phyloP scores from a whole-genome alignment of 176 grass and related monocot species.

The Hsuehochloa calcarea region DNA sequence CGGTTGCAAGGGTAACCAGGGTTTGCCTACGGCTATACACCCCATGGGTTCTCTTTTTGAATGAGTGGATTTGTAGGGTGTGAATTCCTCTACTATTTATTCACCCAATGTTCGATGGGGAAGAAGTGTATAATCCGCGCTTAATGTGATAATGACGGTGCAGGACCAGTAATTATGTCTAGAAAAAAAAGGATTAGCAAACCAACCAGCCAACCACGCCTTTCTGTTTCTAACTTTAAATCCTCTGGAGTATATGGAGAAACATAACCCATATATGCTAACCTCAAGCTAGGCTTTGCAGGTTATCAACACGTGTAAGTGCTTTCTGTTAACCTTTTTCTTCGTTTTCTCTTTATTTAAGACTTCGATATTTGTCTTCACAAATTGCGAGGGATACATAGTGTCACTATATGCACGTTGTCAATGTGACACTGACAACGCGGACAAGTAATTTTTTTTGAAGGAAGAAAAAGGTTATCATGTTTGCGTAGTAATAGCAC shows the following conservation, averaged over 20 bases:
- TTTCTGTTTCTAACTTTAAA: not conserved
- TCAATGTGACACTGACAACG: not conserved
- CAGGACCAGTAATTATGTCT: not conserved
- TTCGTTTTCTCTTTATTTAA: not conserved
- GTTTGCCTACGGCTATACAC: not conserved
- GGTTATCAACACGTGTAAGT: not conserved
- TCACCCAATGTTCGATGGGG: not conserved
- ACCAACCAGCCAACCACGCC: not conserved
- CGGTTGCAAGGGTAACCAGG: not conserved
- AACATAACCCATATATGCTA: not conserved
- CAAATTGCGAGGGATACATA: not conserved
- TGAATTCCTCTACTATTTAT: not conserved
- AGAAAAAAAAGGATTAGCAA: not conserved
- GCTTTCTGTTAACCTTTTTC: not conserved
- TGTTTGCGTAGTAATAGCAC: not conserved
- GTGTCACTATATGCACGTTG: too few species aligned
- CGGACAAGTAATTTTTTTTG: not conserved
- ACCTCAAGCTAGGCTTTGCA: not conserved
- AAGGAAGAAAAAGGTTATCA: not conserved
- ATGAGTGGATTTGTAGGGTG: not conserved
- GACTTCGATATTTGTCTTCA: not conserved
- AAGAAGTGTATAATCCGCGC: not conserved
- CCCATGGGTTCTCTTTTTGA: conserved; percentile 19
- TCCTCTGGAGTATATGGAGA: not conserved
- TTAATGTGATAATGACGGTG: not conserved